Evolutionary conservation across 2,329 filamentous ascomycete genomes (phyloP).

Genomic region (Stagonosporopsis chrysanthemi): DNA sequence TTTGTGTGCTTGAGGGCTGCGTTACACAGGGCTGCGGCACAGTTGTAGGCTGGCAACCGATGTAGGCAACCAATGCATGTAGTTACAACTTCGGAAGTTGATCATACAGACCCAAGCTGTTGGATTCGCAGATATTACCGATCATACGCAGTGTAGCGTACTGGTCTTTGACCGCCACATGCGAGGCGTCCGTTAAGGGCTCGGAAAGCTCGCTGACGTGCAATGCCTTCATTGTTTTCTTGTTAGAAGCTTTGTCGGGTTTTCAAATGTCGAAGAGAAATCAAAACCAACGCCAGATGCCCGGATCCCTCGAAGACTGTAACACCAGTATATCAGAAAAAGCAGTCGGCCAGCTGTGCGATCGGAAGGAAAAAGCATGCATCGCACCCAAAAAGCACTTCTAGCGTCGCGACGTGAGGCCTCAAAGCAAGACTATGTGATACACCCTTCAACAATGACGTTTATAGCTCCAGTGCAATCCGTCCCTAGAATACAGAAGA

Average conservation of each 20-base stretch:
- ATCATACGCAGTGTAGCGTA: background rate
- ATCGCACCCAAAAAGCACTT: background rate
- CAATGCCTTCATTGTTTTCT: background rate
- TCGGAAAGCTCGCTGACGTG: background rate
- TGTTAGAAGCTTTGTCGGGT: background rate
- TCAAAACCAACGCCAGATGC: no score
- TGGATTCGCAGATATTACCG: background rate
- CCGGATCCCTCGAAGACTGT: background rate
- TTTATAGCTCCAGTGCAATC: no score
- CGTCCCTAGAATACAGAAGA: no score
- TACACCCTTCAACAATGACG: no score
- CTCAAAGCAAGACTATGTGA: no score
- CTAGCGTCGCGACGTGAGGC: no score
- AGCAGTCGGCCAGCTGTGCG: background rate
- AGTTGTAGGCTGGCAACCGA: background rate
- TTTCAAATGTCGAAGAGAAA: no score
- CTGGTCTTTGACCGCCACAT: background rate
- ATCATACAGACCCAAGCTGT: background rate
- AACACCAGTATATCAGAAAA: background rate
- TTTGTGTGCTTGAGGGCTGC: conserved; percentile 1
- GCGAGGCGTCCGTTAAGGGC: background rate
- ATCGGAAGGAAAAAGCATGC: background rate
- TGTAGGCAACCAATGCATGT: background rate
- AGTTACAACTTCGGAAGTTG: background rate
- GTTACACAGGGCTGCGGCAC: conserved; percentile 18